Evolutionary conservation across 2,329 filamentous ascomycete genomes (phyloP).

Genomic region (Phymatotrichopsis omnivora): DNA sequence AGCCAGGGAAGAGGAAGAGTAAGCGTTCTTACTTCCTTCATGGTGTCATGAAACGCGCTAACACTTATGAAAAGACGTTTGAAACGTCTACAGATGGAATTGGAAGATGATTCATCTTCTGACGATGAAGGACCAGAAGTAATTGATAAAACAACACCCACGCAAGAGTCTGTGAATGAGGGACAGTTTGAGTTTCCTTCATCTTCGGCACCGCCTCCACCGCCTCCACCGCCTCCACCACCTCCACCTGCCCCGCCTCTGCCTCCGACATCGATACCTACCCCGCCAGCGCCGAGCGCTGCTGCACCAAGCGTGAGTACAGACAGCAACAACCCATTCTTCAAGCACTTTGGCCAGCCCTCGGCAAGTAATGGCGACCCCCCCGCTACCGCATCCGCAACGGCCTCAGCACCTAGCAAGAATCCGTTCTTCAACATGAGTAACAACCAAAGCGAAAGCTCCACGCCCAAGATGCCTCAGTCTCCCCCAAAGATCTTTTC

Average conservation of each 20-base stretch:
- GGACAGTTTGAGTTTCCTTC: slow-evolving; percentile 32
- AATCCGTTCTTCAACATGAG: slow-evolving; percentile 66
- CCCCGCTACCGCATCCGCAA: slow-evolving; percentile 30
- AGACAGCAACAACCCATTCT: slow-evolving; percentile 68
- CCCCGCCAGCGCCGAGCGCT: slow-evolving; percentile 40
- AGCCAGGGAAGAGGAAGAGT: slow-evolving; percentile 73
- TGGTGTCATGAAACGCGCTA: slow-evolving; percentile 16
- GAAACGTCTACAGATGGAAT: slow-evolving; percentile 67
- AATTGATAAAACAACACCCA: slow-evolving; percentile 49
- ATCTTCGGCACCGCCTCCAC: slow-evolving; percentile 29
- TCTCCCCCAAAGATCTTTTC: slow-evolving; percentile 35
- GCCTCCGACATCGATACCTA: slow-evolving; percentile 40
- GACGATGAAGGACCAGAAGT: slow-evolving; percentile 70
- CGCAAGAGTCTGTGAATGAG: slow-evolving; percentile 47
- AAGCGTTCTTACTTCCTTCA: slow-evolving; percentile 41
- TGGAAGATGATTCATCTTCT: slow-evolving; percentile 64
- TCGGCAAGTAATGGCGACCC: slow-evolving; percentile 30
- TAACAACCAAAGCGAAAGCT: slow-evolving; percentile 39
- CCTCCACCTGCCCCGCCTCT: slow-evolving; percentile 34
- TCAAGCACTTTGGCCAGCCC: slow-evolving; percentile 45
- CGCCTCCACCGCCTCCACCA: slow-evolving; percentile 41
- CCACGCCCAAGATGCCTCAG: slow-evolving; percentile 34
- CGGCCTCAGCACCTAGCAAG: slow-evolving; percentile 66
- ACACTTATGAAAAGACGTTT: slow-evolving; percentile 32
- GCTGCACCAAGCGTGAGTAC: slow-evolving; percentile 42